A percentile compares a stretch with the other conserved stretches of the same genome.
phyloP scores from a whole-genome alignment of 2,329 filamentous ascomycete genomes.

The Xylariaceae sp. region DNA sequence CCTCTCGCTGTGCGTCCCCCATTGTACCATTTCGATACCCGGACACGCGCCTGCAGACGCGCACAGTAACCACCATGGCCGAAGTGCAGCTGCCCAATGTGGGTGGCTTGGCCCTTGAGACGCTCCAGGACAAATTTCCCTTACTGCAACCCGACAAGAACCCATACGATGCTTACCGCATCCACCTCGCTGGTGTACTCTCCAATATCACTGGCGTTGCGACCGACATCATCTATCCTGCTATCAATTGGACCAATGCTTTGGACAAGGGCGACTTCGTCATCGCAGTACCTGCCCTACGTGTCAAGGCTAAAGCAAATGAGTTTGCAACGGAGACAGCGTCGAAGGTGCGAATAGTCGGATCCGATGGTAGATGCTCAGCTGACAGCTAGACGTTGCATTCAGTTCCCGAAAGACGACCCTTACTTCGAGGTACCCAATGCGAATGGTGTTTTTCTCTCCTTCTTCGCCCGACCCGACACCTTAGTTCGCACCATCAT shows the following conservation, averaged over 20 bases:
- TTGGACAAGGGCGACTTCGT: conserved; percentile 81
- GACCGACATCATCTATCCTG: conserved; percentile 65
- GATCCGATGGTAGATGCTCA: not conserved
- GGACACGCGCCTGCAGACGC: conserved; percentile 16
- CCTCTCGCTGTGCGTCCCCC: too few species aligned
- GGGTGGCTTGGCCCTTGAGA: conserved; percentile 26
- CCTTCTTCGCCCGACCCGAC: conserved; percentile 74
- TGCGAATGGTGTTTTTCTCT: conserved; percentile 64
- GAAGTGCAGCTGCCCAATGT: conserved; percentile 7
- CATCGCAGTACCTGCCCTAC: conserved; percentile 73
- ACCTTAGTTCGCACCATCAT: conserved; percentile 63
- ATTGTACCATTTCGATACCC: conserved; percentile 11
- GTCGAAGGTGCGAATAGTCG: conserved; percentile 42
- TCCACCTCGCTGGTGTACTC: conserved; percentile 68
- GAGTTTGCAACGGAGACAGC: conserved; percentile 60
- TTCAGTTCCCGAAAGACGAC: conserved; percentile 39
- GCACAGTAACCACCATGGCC: conserved; percentile 4
- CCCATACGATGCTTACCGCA: conserved; percentile 74
- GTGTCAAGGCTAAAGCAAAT: conserved; percentile 67
- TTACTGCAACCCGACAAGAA: conserved; percentile 65
- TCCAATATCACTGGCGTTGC: conserved; percentile 67
- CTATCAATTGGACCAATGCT: conserved; percentile 72
- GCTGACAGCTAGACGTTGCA: not conserved
- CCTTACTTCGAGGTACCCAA: conserved; percentile 68
- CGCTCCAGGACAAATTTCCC: conserved; percentile 39